Evolutionary conservation across 2,329 filamentous ascomycete species (phyloP).

Genomic region (Alternaria sp.): DNA sequence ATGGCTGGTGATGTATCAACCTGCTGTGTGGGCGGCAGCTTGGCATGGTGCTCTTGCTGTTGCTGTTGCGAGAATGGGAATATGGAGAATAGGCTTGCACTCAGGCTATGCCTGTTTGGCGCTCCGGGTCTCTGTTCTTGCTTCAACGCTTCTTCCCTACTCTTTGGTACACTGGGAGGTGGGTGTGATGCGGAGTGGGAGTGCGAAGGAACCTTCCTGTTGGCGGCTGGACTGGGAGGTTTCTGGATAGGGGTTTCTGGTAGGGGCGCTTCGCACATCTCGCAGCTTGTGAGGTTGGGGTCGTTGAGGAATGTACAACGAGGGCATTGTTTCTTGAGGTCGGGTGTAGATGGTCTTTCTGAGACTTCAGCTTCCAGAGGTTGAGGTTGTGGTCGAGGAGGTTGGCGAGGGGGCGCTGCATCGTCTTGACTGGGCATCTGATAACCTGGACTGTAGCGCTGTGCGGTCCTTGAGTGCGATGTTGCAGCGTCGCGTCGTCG

Average conservation of each 20-base stretch:
- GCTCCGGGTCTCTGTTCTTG: slow-evolving; percentile 26
- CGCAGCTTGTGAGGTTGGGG: slow-evolving; percentile 39
- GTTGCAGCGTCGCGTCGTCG: slow-evolving; percentile 24
- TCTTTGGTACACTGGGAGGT: slow-evolving; percentile 20
- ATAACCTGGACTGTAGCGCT: slow-evolving; percentile 40
- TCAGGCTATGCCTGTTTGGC: slow-evolving; percentile 44
- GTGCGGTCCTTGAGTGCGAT: slow-evolving; percentile 26
- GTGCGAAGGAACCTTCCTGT: slow-evolving; percentile 26
- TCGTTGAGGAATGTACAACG: slow-evolving; percentile 50
- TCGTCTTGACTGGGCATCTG: slow-evolving; percentile 33
- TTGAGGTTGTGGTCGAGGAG: slow-evolving; percentile 25
- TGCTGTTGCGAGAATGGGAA: slow-evolving; percentile 46
- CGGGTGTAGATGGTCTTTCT: slow-evolving; percentile 32
- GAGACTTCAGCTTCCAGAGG: slow-evolving; percentile 10
- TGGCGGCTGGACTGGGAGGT: slow-evolving; percentile 31
- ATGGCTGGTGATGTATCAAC: slow-evolving; percentile 6
- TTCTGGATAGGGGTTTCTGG: slow-evolving; percentile 34
- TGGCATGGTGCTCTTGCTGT: slow-evolving; percentile 42
- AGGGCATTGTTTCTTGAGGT: slow-evolving; percentile 44
- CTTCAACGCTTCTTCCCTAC: slow-evolving; percentile 13
- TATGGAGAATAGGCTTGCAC: slow-evolving; percentile 46
- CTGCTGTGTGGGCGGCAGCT: slow-evolving; percentile 37
- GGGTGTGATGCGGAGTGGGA: slow-evolving; percentile 43
- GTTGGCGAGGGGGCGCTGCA: slow-evolving; percentile 22
- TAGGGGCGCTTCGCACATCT: slow-evolving; percentile 44